phyloP scores from a whole-genome alignment of 257 asterid genomes.

The Solanum ahanhuiri region DNA sequence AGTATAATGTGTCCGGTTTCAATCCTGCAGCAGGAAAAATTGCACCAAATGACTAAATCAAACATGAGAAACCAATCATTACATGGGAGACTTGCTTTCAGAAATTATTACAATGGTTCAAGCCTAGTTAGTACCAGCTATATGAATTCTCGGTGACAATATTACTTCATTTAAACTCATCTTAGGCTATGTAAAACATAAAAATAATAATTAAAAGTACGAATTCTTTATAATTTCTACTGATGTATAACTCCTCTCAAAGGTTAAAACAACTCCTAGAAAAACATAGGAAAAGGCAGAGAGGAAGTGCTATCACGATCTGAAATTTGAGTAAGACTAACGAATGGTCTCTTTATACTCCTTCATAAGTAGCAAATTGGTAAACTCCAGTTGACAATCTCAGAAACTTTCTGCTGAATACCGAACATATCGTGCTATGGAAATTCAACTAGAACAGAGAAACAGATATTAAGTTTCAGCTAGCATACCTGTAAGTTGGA shows the following conservation, averaged over 20 bases:
- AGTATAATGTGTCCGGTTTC: constrained; percentile 48
- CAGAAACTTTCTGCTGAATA: neutral
- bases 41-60: neutral
- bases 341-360: neutral
- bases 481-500: constrained; percentile 60
- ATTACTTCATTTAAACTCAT: neutral
- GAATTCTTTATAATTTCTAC: neutral
- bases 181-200: neutral
- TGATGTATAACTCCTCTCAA: neutral
- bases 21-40: constrained; percentile 33
- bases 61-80: neutral
- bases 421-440: neutral
- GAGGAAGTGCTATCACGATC: neutral
- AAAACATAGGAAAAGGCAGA: neutral
- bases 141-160: neutral
- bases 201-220: neutral
- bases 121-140: neutral
- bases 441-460: neutral
- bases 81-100: neutral
- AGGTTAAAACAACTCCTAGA: neutral
- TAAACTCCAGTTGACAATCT: neutral
- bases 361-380: neutral
- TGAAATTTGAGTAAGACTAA: neutral
- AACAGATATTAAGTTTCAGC: neutral
- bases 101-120: neutral